phyloP scores from a whole-genome alignment of 495 filamentous ascomycete genomes.

The Emericellopsis terricola region DNA sequence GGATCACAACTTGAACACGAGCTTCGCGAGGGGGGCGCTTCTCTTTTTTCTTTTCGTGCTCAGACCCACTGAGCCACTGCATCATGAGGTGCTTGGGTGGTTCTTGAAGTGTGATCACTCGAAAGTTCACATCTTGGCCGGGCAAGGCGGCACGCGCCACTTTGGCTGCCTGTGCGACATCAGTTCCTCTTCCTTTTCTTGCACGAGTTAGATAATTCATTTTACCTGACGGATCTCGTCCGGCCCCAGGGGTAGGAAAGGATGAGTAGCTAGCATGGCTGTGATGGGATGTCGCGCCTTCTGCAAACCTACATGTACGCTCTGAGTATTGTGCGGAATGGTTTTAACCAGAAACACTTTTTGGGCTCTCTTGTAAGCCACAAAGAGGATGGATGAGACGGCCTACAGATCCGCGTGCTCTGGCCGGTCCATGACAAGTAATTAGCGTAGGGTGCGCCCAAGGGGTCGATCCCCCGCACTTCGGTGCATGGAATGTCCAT shows the following conservation, averaged over 20 bases:
- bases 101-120: conserved; percentile 1
- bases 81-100: conserved; percentile 2
- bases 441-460: no score
- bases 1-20: not conserved
- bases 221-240: conserved; percentile 54
- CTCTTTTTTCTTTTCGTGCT: no score
- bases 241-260: conserved; percentile 67
- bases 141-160: not conserved
- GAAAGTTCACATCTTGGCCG: not conserved
- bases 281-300: no score
- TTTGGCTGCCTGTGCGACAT: not conserved
- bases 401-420: no score
- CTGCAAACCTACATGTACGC: no score
- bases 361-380: no score
- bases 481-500: no score
- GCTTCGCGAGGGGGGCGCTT: not conserved
- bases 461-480: no score
- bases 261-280: conserved; percentile 28
- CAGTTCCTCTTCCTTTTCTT: not conserved
- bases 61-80: conserved; percentile 4
- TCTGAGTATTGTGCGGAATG: no score
- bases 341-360: no score
- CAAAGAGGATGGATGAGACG: no score
- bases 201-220: not conserved
- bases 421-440: no score